A percentile compares a stretch with the other conserved stretches of the same genome.
Conservation (phyloP, 805 yeast species). For the Sugiyamaella floridensis region DNA sequence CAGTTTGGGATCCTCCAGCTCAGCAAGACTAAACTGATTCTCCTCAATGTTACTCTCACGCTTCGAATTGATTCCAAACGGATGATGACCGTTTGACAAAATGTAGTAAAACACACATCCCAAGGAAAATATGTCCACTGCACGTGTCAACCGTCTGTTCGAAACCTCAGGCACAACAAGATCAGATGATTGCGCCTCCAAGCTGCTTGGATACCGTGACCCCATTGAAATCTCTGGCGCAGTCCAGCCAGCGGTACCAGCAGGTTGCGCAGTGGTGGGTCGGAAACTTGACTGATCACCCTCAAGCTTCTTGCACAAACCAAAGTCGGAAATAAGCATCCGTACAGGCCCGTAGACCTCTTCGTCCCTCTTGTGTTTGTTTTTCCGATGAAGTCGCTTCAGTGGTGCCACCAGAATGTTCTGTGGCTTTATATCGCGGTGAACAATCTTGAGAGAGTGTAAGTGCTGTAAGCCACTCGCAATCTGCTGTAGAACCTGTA, state of each 20-base stretch:
- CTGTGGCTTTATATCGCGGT: constrained; percentile 91
- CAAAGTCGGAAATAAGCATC: constrained; percentile 88
- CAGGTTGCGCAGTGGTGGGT: constrained; percentile 87
- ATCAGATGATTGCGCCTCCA: constrained; percentile 4
- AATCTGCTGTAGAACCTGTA: constrained; percentile 60
- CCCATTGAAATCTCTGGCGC: constrained; percentile 65
- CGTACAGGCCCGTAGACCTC: constrained; percentile 43
- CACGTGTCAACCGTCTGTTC: constrained; percentile 36
- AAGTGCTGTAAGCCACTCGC: constrained; percentile 80
- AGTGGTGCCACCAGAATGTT: constrained; percentile 79
- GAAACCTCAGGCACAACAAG: constrained; percentile 6
- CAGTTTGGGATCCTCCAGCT: constrained; percentile 28
- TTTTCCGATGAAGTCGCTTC: constrained; percentile 21
- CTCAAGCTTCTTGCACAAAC: constrained; percentile 86
- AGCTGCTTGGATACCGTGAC: constrained; percentile 6
- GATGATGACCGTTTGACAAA: constrained; percentile 77
- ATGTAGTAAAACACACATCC: constrained; percentile 93
- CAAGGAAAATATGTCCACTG: constrained; percentile 87
- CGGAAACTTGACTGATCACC: constrained; percentile 88
- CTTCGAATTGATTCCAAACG: constrained; percentile 86
- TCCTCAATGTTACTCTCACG: constrained; percentile 74
- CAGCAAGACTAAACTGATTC: constrained; percentile 47
- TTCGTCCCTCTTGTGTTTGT: constrained; percentile 15
- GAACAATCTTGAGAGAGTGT: constrained; percentile 86
- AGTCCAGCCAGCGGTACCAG: constrained; percentile 98